Evolutionary conservation across 2,329 filamentous ascomycete species (phyloP).

Genomic region (Akanthomyces muscarius): DNA sequence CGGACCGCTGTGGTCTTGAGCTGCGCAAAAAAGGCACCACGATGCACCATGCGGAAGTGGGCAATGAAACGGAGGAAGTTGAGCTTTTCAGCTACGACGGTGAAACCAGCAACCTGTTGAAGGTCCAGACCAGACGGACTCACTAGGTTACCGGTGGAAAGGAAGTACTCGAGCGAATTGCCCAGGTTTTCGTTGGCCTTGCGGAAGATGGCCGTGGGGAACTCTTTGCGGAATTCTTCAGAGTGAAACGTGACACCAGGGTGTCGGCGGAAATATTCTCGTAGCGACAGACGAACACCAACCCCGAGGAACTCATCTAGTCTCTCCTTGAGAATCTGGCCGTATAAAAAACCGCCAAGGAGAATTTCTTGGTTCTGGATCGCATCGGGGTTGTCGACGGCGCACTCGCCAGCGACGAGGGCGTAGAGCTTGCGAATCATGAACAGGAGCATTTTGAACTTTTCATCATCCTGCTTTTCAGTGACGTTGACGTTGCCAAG

Average conservation of each 20-base stretch:
- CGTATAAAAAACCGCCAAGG: conserved; percentile 88
- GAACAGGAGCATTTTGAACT: conserved; percentile 89
- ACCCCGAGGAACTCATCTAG: conserved; percentile 79
- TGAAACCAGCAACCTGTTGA: conserved; percentile 92
- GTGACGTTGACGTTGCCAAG: conserved; percentile 82
- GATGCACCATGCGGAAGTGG: conserved; percentile 98
- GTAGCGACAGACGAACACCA: conserved; percentile 47
- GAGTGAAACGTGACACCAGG: conserved; percentile 71
- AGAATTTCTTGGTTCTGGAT: conserved; percentile 95
- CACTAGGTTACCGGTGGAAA: conserved; percentile 90
- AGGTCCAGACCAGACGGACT: conserved; percentile 89
- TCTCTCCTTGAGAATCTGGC: conserved; percentile 91
- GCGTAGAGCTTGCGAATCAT: conserved; percentile 96
- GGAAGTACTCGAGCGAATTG: conserved; percentile 84
- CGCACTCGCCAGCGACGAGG: conserved; percentile 85
- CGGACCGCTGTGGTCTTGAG: conserved; percentile 95
- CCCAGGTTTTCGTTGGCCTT: conserved; percentile 87
- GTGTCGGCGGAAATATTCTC: conserved; percentile 53
- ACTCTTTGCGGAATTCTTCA: conserved; percentile 73
- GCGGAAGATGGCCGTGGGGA: conserved; percentile 70
- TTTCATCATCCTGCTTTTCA: conserved; percentile 79
- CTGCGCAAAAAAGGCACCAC: conserved; percentile 98
- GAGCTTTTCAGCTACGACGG: conserved; percentile 96
- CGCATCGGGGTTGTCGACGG: conserved; percentile 92
- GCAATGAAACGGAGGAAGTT: conserved; percentile 98